phyloP scores from a whole-genome alignment of 163 green algal genomes.

The Coccomyxa subellipsoidea region DNA sequence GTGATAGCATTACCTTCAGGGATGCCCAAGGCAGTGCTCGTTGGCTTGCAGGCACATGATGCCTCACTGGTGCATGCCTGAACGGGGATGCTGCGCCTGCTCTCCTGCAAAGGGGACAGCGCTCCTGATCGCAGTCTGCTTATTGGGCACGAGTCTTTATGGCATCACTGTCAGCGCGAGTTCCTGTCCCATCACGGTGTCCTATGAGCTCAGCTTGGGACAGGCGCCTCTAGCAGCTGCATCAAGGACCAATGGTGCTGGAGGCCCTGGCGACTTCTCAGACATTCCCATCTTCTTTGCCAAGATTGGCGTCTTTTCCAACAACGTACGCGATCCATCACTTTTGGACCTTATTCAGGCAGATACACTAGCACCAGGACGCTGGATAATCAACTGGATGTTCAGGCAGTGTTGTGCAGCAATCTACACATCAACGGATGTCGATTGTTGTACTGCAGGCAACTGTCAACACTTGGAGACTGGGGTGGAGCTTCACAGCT shows the following conservation, averaged over 20 bases:
- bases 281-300: conserved; percentile 10
- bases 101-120: neutral
- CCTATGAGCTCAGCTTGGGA: neutral
- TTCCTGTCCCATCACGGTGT: neutral
- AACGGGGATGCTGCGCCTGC: neutral
- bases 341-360: too few species aligned
- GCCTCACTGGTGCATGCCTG: neutral
- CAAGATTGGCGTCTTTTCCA: conserved; percentile 7
- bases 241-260: neutral
- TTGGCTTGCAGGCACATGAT: neutral
- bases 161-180: neutral
- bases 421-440: neutral
- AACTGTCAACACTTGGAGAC: conserved; percentile 32
- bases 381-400: neutral
- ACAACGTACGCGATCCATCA: neutral
- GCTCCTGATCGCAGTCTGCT: neutral
- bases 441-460: conserved; percentile 14
- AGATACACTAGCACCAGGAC: neutral
- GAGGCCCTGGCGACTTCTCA: neutral
- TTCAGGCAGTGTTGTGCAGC: neutral
- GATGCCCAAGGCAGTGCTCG: too few species aligned
- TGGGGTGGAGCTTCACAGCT: conserved; percentile 47
- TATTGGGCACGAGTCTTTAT: neutral
- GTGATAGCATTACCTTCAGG: too few species aligned
- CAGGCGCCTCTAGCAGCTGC: neutral